Percentiles rank a stretch among this genome's conserved stretches.
Evolutionary conservation across 108 stramenopile genomes (phyloP).

Genomic region (Nannochloropsis gaditana): DNA sequence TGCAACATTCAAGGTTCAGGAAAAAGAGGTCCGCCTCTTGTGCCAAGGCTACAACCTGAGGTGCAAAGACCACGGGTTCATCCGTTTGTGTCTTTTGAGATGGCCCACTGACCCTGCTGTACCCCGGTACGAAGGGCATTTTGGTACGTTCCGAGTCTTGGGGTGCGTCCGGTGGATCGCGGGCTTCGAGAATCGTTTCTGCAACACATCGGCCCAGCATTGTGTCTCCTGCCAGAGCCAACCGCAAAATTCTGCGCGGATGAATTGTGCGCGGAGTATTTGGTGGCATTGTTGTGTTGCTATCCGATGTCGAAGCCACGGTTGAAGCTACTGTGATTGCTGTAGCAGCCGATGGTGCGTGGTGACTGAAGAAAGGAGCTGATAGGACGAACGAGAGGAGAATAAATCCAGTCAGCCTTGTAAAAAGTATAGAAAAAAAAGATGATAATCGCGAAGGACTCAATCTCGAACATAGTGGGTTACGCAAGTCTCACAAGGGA

Average conservation of each 20-base stretch:
- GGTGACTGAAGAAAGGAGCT: no score
- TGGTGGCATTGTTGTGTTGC: background rate
- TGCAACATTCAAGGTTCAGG: constrained; percentile 6
- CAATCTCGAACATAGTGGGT: no score
- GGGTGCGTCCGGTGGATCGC: background rate
- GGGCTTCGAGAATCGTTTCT: background rate
- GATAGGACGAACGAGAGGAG: no score
- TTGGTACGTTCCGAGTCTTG: background rate
- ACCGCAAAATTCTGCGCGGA: background rate
- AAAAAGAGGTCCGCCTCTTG: constrained; percentile 9
- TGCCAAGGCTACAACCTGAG: constrained; percentile 8
- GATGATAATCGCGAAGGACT: no score
- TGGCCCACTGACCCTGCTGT: background rate
- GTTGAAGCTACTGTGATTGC: no score
- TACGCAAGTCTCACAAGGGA: no score
- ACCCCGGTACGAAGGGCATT: background rate
- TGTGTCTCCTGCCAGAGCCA: constrained; percentile 4
- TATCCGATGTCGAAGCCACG: background rate
- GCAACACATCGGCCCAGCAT: background rate
- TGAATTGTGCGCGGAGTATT: background rate
- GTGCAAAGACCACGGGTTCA: background rate
- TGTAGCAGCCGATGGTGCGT: no score
- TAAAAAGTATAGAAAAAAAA: no score
- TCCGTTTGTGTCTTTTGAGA: background rate
- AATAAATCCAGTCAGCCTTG: no score